Conservation (phyloP, 164 flowering plant genomes). For the Berberis thunbergii region DNA sequence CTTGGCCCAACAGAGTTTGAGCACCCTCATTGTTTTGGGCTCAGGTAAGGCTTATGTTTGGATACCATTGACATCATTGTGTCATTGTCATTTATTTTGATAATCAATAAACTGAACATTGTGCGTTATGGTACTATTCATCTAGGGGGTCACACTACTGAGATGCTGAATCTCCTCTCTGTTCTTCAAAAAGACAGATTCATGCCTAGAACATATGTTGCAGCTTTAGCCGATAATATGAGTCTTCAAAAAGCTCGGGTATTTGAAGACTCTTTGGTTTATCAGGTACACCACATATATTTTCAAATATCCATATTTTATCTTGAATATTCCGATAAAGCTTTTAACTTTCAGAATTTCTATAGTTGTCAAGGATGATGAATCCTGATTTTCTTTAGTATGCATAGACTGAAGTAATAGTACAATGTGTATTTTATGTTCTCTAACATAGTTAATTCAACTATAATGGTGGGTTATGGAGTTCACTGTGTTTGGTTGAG, state of each 20-base stretch:
- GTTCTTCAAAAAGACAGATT: constrained; percentile 60
- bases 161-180: constrained; percentile 73
- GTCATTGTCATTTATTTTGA: background rate
- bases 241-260: constrained; percentile 80
- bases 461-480: no score
- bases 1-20: background rate
- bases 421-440: no score
- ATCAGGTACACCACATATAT: constrained; percentile 27
- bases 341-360: no score
- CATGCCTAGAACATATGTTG: constrained; percentile 63
- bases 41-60: background rate
- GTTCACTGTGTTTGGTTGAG: no score
- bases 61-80: background rate
- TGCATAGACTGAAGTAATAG: no score
- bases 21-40: constrained; percentile 2
- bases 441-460: no score
- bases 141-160: constrained; percentile 96
- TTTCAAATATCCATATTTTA: background rate
- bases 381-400: no score
- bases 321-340: no score
- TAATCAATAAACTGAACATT: constrained; percentile 1
- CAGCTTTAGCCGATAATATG: constrained; percentile 91
- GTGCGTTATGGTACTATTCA: background rate
- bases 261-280: constrained; percentile 43
- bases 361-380: no score